These are phyloP conservation scores for Verticillium longisporum DNA, from an alignment of 2,329 filamentous ascomycete genomes.

Conservation along the genomic window DNA sequence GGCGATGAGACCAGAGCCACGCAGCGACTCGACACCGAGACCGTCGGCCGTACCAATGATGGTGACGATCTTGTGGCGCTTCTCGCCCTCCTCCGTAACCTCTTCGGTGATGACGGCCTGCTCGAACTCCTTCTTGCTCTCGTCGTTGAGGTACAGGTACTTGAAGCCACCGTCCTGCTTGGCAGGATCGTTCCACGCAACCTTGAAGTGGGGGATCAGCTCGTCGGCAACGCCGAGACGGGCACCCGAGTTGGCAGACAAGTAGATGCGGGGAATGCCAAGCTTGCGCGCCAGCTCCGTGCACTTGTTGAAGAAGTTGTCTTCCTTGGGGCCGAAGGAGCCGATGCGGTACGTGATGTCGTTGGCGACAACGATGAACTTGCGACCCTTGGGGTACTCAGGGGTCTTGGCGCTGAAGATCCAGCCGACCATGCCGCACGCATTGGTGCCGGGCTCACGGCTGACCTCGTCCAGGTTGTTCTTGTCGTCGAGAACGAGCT, in stretches of 20 bases:
- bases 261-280: constrained; percentile 92
- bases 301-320: constrained; percentile 98
- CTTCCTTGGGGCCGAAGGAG: constrained; percentile 92
- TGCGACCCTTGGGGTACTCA: constrained; percentile 86
- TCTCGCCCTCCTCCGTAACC: constrained; percentile 79
- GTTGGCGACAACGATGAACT: constrained; percentile 96
- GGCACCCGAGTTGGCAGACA: constrained; percentile 97
- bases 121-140: constrained; percentile 80
- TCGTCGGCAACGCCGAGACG: constrained; percentile 95
- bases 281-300: constrained; percentile 91
- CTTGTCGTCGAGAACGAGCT: constrained; percentile 89
- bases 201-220: constrained; percentile 93
- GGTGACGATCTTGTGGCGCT: constrained; percentile 87
- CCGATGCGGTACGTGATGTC: constrained; percentile 99
- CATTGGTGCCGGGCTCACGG: constrained; percentile 91
- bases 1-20: constrained; percentile 95
- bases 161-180: constrained; percentile 89
- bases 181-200: constrained; percentile 83
- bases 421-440: constrained; percentile 98
- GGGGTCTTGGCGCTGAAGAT: constrained; percentile 90
- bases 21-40: constrained; percentile 93
- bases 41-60: constrained; percentile 91
- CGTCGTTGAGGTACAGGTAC: constrained; percentile 88
- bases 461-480: constrained; percentile 90
- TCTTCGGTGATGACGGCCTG: constrained; percentile 72